These are phyloP conservation scores for Suillus subluteus DNA, from an alignment of 768 basidiomycete genomes.

Conservation along the genomic window DNA sequence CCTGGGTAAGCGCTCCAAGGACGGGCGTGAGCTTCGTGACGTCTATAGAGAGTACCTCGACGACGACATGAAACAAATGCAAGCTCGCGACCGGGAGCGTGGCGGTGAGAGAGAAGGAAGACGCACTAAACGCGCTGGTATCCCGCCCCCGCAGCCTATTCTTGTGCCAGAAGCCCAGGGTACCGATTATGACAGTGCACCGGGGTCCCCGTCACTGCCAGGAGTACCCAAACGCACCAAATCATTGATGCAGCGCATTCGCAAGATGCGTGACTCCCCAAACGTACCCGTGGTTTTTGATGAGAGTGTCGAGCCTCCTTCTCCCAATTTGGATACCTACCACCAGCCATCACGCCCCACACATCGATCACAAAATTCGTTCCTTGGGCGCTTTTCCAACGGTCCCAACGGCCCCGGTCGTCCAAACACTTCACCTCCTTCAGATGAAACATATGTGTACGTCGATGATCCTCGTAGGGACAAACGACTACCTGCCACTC, in stretches of 20 bases:
- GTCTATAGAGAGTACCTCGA: constrained; percentile 49
- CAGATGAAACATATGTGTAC: constrained; percentile 64
- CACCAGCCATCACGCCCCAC: constrained; percentile 51
- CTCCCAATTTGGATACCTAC: constrained; percentile 44
- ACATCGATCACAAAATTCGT: constrained; percentile 74
- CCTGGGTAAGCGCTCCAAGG: constrained; percentile 45
- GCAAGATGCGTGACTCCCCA: constrained; percentile 85
- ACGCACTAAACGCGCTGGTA: constrained; percentile 49
- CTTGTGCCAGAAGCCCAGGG: constrained; percentile 61
- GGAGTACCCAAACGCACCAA: constrained; percentile 70
- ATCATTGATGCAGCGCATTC: constrained; percentile 86
- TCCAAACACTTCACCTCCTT: constrained; percentile 41
- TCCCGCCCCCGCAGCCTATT: constrained; percentile 86
- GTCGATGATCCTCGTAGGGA: constrained; percentile 55
- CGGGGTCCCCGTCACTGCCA: constrained; percentile 42
- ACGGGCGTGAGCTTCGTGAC: constrained; percentile 53
- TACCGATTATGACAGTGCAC: constrained; percentile 37
- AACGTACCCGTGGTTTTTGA: constrained; percentile 72
- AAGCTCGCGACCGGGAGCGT: constrained; percentile 38
- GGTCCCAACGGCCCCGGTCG: constrained; percentile 35
- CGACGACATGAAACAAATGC: constrained; percentile 36
- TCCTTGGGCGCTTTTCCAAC: constrained; percentile 69
- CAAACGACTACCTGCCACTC: constrained; percentile 57
- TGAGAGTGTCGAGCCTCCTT: constrained; percentile 44
- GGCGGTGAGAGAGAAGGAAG: constrained; percentile 35